Base-by-base conservation (phyloP, 371 early-diverging fungal genomes). In the Mucor piriformis region DNA sequence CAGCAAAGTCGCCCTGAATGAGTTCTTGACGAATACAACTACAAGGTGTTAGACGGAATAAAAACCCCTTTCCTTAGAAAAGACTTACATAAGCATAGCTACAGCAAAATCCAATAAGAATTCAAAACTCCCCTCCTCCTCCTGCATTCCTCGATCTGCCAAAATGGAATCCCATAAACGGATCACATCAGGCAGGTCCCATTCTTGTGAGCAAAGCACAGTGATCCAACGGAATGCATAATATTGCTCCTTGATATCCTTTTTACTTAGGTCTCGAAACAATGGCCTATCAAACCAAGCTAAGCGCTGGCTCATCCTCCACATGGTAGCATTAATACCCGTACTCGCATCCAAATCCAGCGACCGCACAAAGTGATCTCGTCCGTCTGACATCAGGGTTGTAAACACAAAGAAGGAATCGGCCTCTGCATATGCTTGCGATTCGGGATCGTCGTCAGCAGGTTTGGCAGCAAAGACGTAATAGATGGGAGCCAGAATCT, bases 181-280 rank as follows among this genome's bases (percentile, higher is more conserved):
- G 55, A 94, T 86, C 0, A 92, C 87, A 67, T 91, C 91, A 0
- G 93, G 93, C 15, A 95, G 68, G 44, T 83, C 76, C 76, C 89
- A 94, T 74, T 93, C 94, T 65, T 92, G 92, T 1, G 92, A 84
- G 38, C 90, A 88, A 35, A 92, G 66, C 3, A 92, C 92, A 3
- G 93, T 88, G 50, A 93, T 73, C 95, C 95, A 95, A 0, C 94
- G 84, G 66, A 95, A 89, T 12, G 90, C 85, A 73, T 89, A 95
- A 59, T 88, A 92, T 35, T 88, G 87, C 24, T 92, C 88, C 47
- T 89, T 82, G 44, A 92, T 77, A 51, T 84, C 84, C 59, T 90
- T 88, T 50, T 84, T 76, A 68, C 77, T 69, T 49, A 92, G 51
- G 64, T 91, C 83, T 25, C 76, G 63, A 82, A 83, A 88, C 3